Conservation (phyloP, 352 stramenopile species). For the Globisporangium okanoganense region DNA sequence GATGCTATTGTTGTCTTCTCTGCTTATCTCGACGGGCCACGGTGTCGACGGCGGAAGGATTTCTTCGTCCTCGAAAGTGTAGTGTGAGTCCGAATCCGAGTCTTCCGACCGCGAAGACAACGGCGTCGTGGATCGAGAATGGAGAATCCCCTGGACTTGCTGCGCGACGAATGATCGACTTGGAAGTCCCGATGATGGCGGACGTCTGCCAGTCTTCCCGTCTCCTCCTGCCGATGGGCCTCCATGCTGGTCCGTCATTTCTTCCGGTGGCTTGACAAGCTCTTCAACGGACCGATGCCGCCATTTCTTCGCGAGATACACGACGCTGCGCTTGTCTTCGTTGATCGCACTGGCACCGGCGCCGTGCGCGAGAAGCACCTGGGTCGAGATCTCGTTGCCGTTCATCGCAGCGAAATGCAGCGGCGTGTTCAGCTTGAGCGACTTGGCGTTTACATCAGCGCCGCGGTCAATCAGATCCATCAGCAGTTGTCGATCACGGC, state of each 20-base stretch:
- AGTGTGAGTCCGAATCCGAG: conserved; percentile 48
- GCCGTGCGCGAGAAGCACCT: conserved; percentile 53
- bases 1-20: background rate
- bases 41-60: conserved; percentile 46
- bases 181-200: background rate
- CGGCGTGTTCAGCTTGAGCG: conserved; percentile 69
- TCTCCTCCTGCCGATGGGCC: background rate
- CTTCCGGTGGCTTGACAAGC: conserved; percentile 45
- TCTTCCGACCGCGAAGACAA: conserved; percentile 44
- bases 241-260: conserved; percentile 8
- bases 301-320: conserved; percentile 80
- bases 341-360: conserved; percentile 63
- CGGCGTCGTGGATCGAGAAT: conserved; percentile 14
- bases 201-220: background rate
- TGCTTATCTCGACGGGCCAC: conserved; percentile 26
- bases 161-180: background rate
- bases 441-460: conserved; percentile 64
- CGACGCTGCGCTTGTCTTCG: conserved; percentile 68
- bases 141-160: conserved; percentile 8
- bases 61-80: conserved; percentile 58
- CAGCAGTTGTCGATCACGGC: conserved; percentile 42
- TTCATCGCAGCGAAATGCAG: conserved; percentile 79
- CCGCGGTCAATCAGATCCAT: conserved; percentile 41
- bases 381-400: conserved; percentile 60
- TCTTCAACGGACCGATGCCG: conserved; percentile 52